Evolutionary conservation across 2,329 filamentous ascomycete species (phyloP).

Genomic region (Thelonectria discophora): DNA sequence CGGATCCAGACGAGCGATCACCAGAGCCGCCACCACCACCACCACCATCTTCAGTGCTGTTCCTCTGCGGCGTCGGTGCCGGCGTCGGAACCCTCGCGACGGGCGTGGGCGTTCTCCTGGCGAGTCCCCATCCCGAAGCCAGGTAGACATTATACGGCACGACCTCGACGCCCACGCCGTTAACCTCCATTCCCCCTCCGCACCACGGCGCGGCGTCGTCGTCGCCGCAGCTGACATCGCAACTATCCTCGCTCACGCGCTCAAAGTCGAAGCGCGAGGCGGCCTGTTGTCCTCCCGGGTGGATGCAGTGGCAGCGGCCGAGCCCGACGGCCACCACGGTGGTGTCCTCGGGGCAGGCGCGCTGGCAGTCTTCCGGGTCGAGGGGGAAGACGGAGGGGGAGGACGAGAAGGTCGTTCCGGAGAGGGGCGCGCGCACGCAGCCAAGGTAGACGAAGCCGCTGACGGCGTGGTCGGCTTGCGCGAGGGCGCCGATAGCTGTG

Average conservation of each 20-base stretch:
- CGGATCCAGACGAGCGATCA: background rate
- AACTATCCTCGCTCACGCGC: background rate
- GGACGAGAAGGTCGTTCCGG: background rate
- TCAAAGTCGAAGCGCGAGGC: background rate
- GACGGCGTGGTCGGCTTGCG: constrained; percentile 3
- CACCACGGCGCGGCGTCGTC: background rate
- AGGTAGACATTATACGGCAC: constrained; percentile 7
- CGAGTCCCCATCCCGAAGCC: background rate
- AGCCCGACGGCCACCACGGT: constrained; percentile 3
- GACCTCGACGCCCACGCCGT: background rate
- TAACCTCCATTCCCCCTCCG: constrained; percentile 5
- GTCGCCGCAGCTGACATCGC: constrained; percentile 1
- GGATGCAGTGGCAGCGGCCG: constrained; percentile 7
- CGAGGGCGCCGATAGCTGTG: background rate
- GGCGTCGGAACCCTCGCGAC: background rate
- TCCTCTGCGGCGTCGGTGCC: constrained; percentile 8
- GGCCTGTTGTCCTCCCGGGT: background rate
- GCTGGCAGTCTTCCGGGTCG: background rate
- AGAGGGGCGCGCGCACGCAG: constrained; percentile 5
- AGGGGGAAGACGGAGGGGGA: background rate
- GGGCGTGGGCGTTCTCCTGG: background rate
- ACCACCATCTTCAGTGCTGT: background rate
- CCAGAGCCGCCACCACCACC: background rate
- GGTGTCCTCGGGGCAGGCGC: background rate
- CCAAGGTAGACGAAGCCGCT: background rate